These are phyloP conservation scores for Alternaria angustiovoidea DNA, from an alignment of 2,329 filamentous ascomycete genomes.

Conservation along the genomic window DNA sequence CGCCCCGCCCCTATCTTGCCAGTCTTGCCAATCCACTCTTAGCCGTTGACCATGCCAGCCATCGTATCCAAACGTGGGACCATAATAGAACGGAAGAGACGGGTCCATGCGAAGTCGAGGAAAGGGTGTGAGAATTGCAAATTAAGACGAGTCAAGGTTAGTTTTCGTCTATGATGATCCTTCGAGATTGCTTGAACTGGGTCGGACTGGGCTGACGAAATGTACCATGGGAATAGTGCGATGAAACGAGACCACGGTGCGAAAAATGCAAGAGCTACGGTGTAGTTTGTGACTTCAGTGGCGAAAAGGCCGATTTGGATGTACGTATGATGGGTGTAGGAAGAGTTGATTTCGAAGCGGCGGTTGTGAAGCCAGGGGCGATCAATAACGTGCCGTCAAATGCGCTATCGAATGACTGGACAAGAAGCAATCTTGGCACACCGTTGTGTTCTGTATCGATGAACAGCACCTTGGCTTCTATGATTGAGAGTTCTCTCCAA, in stretches of 20 bases:
- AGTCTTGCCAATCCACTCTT: not conserved
- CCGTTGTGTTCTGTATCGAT: slow-evolving; percentile 20
- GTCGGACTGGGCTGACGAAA: not conserved
- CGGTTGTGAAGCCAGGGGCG: not conserved
- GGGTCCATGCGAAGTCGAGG: slow-evolving; percentile 62
- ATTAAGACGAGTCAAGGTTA: slow-evolving; percentile 62
- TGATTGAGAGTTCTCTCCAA: slow-evolving; percentile 24
- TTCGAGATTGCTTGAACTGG: not conserved
- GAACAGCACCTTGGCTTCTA: slow-evolving; percentile 20
- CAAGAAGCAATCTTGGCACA: not conserved
- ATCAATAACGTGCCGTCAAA: not conserved
- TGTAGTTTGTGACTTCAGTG: slow-evolving; percentile 56
- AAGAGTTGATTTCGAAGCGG: not conserved
- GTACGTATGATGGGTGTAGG: not conserved
- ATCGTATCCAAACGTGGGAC: slow-evolving; percentile 14
- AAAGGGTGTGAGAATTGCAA: slow-evolving; percentile 66
- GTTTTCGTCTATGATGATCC: slow-evolving; percentile 10
- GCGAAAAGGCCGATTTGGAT: not conserved
- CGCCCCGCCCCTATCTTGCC: not conserved
- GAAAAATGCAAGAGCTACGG: slow-evolving; percentile 58
- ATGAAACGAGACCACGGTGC: slow-evolving; percentile 61
- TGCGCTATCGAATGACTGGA: not conserved
- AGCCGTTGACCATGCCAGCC: slow-evolving; percentile 24
- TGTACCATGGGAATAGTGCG: slow-evolving; percentile 56
- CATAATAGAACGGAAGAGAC: slow-evolving; percentile 29